These are phyloP conservation scores for Fraxinus sp. DNA, from an alignment of 305 asterid genomes.

Conservation along the genomic window DNA sequence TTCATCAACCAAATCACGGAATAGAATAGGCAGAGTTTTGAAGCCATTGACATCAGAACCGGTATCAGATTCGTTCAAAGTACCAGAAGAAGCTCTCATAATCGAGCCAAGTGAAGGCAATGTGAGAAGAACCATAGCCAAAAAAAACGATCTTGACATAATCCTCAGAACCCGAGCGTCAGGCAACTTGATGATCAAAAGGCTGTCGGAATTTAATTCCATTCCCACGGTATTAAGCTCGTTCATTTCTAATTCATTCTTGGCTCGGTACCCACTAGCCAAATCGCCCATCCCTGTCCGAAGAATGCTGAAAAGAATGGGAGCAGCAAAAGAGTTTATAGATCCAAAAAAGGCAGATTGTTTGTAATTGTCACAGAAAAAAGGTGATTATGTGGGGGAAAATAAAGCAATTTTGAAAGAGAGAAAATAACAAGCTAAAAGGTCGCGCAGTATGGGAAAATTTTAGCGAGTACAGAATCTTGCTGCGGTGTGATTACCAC, in stretches of 20 bases:
- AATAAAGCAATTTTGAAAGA: background rate
- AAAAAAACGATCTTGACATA: constrained; percentile 51
- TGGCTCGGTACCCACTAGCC: constrained; percentile 27
- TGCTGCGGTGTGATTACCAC: constrained; percentile 55
- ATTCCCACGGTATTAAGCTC: constrained; percentile 21
- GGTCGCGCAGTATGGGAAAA: background rate
- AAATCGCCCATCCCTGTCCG: constrained; percentile 36
- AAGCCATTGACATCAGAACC: constrained; percentile 24
- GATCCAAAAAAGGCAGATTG: background rate
- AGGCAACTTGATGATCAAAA: constrained; percentile 50
- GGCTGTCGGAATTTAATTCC: constrained; percentile 35
- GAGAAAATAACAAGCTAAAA: background rate
- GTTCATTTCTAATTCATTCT: constrained; percentile 8
- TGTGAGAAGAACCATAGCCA: constrained; percentile 47
- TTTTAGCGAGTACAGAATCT: constrained; percentile 52
- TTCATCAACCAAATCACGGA: constrained; percentile 60
- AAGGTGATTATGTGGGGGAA: background rate
- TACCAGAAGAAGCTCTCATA: constrained; percentile 29
- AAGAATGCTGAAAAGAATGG: background rate
- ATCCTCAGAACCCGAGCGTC: constrained; percentile 51
- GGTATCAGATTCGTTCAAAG: background rate
- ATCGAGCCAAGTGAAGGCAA: constrained; percentile 40
- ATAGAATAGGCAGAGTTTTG: constrained; percentile 35
- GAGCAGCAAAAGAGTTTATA: background rate
- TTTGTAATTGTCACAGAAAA: background rate